Evolutionary conservation across 148 eudicot species (phyloP), one percentile per base, ranked within the genome.

Genomic region (Vaccinium darrowii): DNA sequence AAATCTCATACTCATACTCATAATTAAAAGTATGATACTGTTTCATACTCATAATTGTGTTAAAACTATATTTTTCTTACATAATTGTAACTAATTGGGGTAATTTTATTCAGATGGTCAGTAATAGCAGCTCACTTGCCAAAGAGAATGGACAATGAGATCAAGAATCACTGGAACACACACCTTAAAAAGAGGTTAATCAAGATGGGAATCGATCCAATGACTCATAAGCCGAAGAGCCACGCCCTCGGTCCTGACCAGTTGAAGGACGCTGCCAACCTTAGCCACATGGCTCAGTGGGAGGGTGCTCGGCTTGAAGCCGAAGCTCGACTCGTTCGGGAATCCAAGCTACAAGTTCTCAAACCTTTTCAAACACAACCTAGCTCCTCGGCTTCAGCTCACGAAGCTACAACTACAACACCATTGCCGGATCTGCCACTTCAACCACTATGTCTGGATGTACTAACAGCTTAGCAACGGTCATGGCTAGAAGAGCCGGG

Each of bases 271-370:
- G 73, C 56, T 9, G 85, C 90, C 71, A 86, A 88, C 78, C 85
- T 88, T 14, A 86, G 84, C 83, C 91, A 90, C 86, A 90, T 90
- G 91, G 87, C 91, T 65, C 90, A 90, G 25, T 90, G 91, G 91
- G 91, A 90, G 79, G 85, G 63, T 15, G 91, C 90, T 7, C 87
- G 91, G 27, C 88, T 90, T 3, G 88, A 90, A 81, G 91, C 91
- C 53, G 91, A 90, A 84, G 87, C 91, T 27, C 50, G 91, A 43
- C 84, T 90, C 13, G 86, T 51, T 82, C 82, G 85, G 9, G 78
- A 88, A 15, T 85, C 90, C 47, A 84, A 82, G 56, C 21, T 47
- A 16, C 58, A 36, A 3, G 54, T 47, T 2, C 33, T 7, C 53
- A 58, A 76, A 1, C 73, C 85, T 43, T 58, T 36, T 14, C 72